Percentiles rank a stretch among this genome's conserved stretches.
Evolutionary conservation across 192 early-diverging fungal genomes (phyloP).

Genomic region (Coemansia nantahalensis): DNA sequence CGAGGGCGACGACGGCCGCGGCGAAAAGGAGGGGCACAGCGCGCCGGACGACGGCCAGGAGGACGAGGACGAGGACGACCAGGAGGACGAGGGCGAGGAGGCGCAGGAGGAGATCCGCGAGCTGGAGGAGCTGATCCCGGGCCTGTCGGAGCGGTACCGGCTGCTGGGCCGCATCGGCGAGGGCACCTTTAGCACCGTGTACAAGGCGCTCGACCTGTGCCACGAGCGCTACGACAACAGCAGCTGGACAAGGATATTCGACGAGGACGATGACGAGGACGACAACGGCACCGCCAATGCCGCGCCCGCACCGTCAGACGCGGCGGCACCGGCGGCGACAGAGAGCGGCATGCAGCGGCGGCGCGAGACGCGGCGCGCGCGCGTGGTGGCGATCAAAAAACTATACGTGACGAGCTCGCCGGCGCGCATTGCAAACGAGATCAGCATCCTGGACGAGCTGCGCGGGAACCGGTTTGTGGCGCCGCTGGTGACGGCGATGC

Average conservation of each 20-base stretch:
- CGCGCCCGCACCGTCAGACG: neutral
- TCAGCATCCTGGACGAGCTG: constrained; percentile 70
- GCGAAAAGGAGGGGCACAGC: neutral
- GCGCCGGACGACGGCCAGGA: neutral
- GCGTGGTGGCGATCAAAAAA: constrained; percentile 78
- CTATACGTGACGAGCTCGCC: constrained; percentile 84
- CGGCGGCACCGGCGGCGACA: neutral
- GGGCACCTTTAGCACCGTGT: constrained; percentile 91
- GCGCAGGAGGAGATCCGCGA: constrained; percentile 61
- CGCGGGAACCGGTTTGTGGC: constrained; percentile 72
- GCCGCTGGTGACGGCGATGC: constrained; percentile 73
- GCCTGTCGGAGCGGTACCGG: constrained; percentile 59
- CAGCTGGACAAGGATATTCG: constrained; percentile 57
- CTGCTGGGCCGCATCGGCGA: constrained; percentile 81
- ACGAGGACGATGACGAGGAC: too few relatives aligned
- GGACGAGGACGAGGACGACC: constrained; percentile 2
- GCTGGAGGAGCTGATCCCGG: constrained; percentile 57
- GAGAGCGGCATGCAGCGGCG: neutral
- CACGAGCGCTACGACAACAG: constrained; percentile 72
- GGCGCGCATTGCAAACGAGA: constrained; percentile 76
- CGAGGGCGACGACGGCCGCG: neutral
- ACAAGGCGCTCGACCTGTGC: constrained; percentile 80
- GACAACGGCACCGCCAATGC: too few relatives aligned
- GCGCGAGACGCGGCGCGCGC: constrained; percentile 15
- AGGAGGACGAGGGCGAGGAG: constrained; percentile 19